Evolutionary conservation across 768 basidiomycete genomes (phyloP).

Genomic region (Leccinum aurantiacum): DNA sequence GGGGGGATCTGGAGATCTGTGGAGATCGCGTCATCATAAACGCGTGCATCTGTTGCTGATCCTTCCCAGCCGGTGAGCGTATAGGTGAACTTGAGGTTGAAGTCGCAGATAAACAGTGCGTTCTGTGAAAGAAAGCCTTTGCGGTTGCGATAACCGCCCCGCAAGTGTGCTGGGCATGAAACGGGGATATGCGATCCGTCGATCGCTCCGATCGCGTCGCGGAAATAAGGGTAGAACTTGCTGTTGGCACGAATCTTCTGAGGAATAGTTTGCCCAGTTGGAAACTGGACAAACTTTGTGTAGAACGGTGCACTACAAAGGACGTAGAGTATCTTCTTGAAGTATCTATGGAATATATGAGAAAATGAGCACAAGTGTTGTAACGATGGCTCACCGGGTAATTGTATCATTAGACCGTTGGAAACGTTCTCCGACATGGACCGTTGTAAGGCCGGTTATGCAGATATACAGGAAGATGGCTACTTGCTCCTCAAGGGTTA

Average conservation of each 20-base stretch:
- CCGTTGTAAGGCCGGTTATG: not conserved
- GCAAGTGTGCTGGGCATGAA: too few relatives aligned
- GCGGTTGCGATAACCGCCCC: too few relatives aligned
- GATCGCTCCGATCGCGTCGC: not conserved
- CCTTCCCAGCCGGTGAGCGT: too few relatives aligned
- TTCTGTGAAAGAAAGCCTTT: too few relatives aligned
- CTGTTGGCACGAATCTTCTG: not conserved
- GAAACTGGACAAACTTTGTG: not conserved
- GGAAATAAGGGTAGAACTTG: not conserved
- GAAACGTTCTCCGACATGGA: not conserved
- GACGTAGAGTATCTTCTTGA: not conserved
- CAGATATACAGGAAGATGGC: not conserved
- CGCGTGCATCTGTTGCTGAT: too few relatives aligned
- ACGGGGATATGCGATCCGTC: too few relatives aligned
- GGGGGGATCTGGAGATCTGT: too few relatives aligned
- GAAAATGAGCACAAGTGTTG: not conserved
- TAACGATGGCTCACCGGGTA: too few relatives aligned
- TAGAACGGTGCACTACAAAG: not conserved
- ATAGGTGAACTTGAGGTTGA: too few relatives aligned
- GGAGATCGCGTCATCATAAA: too few relatives aligned
- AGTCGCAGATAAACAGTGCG: too few relatives aligned
- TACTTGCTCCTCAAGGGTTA: not conserved
- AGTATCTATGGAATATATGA: not conserved
- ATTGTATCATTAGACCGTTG: not conserved
- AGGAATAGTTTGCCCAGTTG: not conserved